phyloP scores from a whole-genome alignment of 2,329 filamentous ascomycete genomes.

The Colletotrichum spaethianum region DNA sequence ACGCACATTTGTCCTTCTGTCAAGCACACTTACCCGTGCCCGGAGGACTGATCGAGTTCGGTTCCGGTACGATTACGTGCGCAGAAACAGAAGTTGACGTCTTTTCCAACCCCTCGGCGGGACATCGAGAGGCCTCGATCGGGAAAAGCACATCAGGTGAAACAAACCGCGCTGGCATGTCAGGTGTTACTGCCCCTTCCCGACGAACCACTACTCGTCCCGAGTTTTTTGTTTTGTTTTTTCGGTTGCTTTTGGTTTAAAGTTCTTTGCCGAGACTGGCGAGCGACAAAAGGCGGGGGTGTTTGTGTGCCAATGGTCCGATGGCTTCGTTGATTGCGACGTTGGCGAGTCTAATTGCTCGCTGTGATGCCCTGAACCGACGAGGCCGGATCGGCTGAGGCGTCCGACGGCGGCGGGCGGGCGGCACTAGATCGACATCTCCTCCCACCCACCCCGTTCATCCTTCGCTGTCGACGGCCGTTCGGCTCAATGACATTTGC shows the following conservation, averaged over 20 bases:
- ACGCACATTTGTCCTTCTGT: not conserved
- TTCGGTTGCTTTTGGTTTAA: too few relatives aligned
- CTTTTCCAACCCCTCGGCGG: not conserved
- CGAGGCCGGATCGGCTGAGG: slow-evolving; percentile 21
- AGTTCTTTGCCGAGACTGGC: slow-evolving; percentile 29
- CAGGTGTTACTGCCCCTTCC: not conserved
- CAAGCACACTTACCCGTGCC: not conserved
- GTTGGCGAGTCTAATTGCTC: not conserved
- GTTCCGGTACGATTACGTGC: not conserved
- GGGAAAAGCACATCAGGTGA: not conserved
- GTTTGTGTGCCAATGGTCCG: not conserved
- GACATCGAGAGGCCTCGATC: not conserved
- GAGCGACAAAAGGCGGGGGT: slow-evolving; percentile 13
- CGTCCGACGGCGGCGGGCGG: slow-evolving; percentile 13
- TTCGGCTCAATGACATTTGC: slow-evolving; percentile 4
- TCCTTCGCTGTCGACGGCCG: slow-evolving; percentile 1
- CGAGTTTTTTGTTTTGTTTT: not conserved
- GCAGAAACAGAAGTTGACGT: not conserved
- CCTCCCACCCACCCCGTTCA: not conserved
- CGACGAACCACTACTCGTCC: not conserved
- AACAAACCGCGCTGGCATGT: slow-evolving; percentile 25
- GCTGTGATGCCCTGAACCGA: slow-evolving; percentile 2
- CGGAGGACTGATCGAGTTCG: not conserved
- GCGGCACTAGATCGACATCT: slow-evolving; percentile 11
- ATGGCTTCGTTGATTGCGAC: not conserved